Evolutionary conservation across 768 basidiomycete species (phyloP).

Genomic region (Cubamyces sp.): DNA sequence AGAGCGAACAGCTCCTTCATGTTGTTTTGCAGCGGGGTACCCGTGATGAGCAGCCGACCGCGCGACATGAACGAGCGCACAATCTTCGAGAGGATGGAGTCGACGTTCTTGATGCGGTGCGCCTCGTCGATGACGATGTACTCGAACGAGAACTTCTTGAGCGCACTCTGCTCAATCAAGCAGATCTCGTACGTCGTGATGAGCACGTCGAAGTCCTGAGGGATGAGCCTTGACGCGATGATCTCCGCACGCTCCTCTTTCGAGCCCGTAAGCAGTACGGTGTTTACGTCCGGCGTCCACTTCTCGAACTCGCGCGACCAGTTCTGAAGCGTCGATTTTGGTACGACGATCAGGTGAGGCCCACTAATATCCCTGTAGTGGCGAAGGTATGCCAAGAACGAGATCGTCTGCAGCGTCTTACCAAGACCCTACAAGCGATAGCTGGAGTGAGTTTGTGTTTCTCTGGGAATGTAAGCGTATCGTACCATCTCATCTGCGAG

Average conservation of each 20-base stretch:
- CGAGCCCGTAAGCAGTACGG: constrained; percentile 79
- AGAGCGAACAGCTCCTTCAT: constrained; percentile 93
- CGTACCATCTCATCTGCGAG: constrained; percentile 94
- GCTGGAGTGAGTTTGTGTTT: not conserved
- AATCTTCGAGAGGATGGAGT: constrained; percentile 93
- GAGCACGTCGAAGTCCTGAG: constrained; percentile 90
- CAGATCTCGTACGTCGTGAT: constrained; percentile 98
- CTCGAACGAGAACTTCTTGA: constrained; percentile 96
- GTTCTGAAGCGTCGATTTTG: constrained; percentile 98
- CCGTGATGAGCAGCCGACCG: constrained; percentile 92
- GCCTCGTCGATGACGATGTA: constrained; percentile 99
- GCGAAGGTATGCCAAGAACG: constrained; percentile 94
- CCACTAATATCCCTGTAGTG: constrained; percentile 76
- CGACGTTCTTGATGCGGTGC: constrained; percentile 98
- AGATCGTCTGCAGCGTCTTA: constrained; percentile 97
- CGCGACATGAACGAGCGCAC: constrained; percentile 88
- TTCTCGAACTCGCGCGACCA: constrained; percentile 92
- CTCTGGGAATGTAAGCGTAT: not conserved
- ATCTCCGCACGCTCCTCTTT: constrained; percentile 89
- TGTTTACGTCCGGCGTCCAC: constrained; percentile 90
- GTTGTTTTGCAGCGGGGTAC: constrained; percentile 96
- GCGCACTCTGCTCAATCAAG: constrained; percentile 88
- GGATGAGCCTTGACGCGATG: constrained; percentile 76
- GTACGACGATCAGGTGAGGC: constrained; percentile 94
- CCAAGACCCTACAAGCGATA: constrained; percentile 75